A percentile compares a stretch with the other conserved stretches of the same genome.
Evolutionary conservation across 441 rosid genomes (phyloP).

Genomic region (Hura crepitans): DNA sequence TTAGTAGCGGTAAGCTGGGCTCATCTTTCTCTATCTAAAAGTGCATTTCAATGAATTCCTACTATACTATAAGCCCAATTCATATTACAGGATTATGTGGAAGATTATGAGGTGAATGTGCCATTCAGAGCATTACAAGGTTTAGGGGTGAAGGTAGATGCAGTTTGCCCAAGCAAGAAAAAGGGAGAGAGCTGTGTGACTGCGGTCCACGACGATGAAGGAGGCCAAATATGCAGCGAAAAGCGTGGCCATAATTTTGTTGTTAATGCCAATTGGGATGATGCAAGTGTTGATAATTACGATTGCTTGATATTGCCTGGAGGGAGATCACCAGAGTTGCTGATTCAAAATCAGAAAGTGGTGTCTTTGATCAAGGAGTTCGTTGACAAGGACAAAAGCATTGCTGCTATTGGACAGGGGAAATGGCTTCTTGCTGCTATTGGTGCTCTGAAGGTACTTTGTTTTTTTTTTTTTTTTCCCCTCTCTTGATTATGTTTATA

Average conservation of each 20-base stretch:
- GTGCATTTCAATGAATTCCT: too few species aligned
- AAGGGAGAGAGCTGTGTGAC: slow-evolving; percentile 44
- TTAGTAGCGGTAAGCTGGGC: slow-evolving; percentile 39
- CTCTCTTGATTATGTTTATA: too few species aligned
- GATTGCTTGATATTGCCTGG: slow-evolving; percentile 47
- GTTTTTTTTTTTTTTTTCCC: too few species aligned
- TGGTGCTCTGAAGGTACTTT: slow-evolving; percentile 35
- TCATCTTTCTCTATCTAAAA: too few species aligned
- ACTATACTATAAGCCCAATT: too few species aligned
- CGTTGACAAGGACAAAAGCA: slow-evolving; percentile 33
- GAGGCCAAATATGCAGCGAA: slow-evolving; percentile 39
- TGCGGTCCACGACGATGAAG: slow-evolving; percentile 41
- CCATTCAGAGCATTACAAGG: slow-evolving; percentile 49
- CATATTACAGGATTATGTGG: slow-evolving; percentile 41
- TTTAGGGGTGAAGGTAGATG: slow-evolving; percentile 44
- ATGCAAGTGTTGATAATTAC: slow-evolving; percentile 33
- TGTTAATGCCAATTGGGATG: slow-evolving; percentile 39
- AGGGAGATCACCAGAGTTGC: slow-evolving; percentile 47
- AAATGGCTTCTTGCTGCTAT: slow-evolving; percentile 45
- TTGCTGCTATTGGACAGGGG: slow-evolving; percentile 47
- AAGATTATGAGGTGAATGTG: slow-evolving; percentile 44
- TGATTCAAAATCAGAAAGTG: slow-evolving; percentile 38
- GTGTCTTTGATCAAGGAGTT: slow-evolving; percentile 35
- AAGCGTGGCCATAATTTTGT: slow-evolving; percentile 42
- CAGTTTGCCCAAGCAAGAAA: slow-evolving; percentile 43